Base-by-base conservation (phyloP, 2,329 filamentous ascomycete species). In the Sarocladiaceae sp. region DNA sequence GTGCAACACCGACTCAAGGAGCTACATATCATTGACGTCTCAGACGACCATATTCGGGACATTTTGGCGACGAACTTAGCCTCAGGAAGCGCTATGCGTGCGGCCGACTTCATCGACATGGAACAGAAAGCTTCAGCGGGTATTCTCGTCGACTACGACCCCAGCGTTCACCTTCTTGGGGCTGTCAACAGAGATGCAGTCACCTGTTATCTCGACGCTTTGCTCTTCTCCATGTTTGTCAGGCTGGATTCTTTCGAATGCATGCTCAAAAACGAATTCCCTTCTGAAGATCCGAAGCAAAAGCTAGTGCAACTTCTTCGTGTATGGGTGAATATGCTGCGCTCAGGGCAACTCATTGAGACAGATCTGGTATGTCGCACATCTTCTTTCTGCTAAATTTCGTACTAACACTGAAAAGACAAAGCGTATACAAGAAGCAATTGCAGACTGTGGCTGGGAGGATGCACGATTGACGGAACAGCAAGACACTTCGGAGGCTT, bases 181-280 rank as follows among this genome's bases (percentile, higher is more conserved):
- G 93, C 94, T 12, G 87, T 90, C 60, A 99, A 99, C 64, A 79
- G 91, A 46, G 79, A 86, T 40, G 83, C 82, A 46, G 90, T 96
- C 31, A 97, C 93, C n/a, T 99, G 94, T 72, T 97, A 95, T 66
- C 75, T 97, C 15, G 94, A 97, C 66, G 81, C 93, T 1, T 73
- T 97, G 20, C 78, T 99, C 1, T 97, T 97, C 66, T 88, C 93
- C 66, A 97, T 99, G 90, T 97, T 97, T 66, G 88, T 89, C 17
- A 86, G 89, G 55, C 77, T 97, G 33, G 87, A 90, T 58, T 92
- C 88, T 57, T 99, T 96, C 66, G 93, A 97, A 67, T 90, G 88
- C 47, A 96, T 97, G 77, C 76, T 97, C 29, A 92, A 89, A 66
- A 87, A 86, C 53, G 83, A 86, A 7, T 89, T 90, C 56, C 79